These are phyloP conservation scores for Uronychia binucleata DNA, from an alignment of 73 alveolate species.

Conservation along the genomic window DNA sequence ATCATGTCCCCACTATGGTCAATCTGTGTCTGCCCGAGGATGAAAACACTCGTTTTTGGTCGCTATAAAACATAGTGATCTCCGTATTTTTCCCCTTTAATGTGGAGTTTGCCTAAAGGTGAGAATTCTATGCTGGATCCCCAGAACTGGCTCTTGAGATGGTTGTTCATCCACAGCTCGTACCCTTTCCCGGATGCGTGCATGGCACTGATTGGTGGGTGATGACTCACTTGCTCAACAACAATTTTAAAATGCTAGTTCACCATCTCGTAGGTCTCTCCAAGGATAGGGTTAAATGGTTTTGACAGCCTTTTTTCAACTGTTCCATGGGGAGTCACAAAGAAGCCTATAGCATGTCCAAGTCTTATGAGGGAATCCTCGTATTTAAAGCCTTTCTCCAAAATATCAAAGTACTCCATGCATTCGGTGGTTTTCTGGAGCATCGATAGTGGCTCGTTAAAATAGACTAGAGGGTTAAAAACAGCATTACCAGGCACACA, in stretches of 20 bases:
- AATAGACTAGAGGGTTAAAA: slow-evolving; percentile 41
- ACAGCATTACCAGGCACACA: slow-evolving; percentile 64
- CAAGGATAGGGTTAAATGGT: slow-evolving; percentile 74
- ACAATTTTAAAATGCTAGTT: slow-evolving; percentile 43
- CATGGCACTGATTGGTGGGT: slow-evolving; percentile 66
- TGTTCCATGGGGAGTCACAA: slow-evolving; percentile 28
- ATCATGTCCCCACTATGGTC: slow-evolving; percentile 17
- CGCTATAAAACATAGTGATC: background rate
- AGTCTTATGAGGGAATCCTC: slow-evolving; percentile 54
- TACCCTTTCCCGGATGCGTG: slow-evolving; percentile 58
- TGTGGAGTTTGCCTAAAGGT: slow-evolving; percentile 63
- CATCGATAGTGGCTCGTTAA: slow-evolving; percentile 74
- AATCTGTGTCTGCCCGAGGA: background rate
- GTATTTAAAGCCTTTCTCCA: slow-evolving; percentile 36
- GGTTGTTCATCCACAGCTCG: slow-evolving; percentile 34
- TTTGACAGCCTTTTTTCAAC: slow-evolving; percentile 41
- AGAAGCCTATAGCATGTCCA: slow-evolving; percentile 53
- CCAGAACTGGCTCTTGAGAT: slow-evolving; percentile 38
- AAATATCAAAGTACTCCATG: slow-evolving; percentile 47
- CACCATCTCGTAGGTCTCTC: slow-evolving; percentile 74
- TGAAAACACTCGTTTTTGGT: background rate
- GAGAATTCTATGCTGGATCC: slow-evolving; percentile 20
- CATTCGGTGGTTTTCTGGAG: slow-evolving; percentile 58
- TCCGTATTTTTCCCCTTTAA: background rate
- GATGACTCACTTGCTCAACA: slow-evolving; percentile 74